phyloP scores from a whole-genome alignment of 331 rosid species.

The Acacia concinna region DNA sequence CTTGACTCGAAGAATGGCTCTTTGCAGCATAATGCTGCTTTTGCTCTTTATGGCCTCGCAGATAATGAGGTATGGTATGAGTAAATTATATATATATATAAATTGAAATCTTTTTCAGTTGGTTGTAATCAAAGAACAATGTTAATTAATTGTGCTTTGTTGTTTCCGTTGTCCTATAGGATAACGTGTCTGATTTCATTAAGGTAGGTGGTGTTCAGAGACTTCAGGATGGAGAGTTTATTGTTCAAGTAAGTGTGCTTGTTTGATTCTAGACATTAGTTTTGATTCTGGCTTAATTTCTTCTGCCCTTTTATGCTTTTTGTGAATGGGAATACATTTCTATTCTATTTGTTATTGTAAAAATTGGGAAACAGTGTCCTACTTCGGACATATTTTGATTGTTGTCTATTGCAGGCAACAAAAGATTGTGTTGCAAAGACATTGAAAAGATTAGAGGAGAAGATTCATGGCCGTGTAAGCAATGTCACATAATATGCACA shows the following conservation, averaged over 20 bases:
- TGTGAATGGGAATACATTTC: conserved; percentile 10
- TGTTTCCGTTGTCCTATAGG: conserved; percentile 57
- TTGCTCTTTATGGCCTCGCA: conserved; percentile 97
- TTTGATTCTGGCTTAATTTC: conserved; percentile 7
- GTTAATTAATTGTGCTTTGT: conserved; percentile 31
- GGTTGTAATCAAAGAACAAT: conserved; percentile 23
- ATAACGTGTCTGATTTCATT: conserved; percentile 91
- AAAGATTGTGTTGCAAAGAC: conserved; percentile 99
- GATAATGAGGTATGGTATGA: conserved; percentile 80
- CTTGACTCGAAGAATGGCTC: conserved; percentile 98
- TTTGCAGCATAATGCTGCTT: conserved; percentile 98
- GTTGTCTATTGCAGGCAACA: conserved; percentile 70
- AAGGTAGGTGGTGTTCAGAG: conserved; percentile 97
- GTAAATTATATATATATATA: conserved; percentile 11
- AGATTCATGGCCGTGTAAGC: conserved; percentile 89
- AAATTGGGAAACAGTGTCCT: neutral
- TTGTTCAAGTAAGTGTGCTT: conserved; percentile 75
- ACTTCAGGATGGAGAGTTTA: conserved; percentile 97
- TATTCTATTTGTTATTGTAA: neutral
- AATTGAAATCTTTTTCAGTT: conserved; percentile 7
- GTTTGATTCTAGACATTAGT: conserved; percentile 6
- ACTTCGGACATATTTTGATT: conserved; percentile 26
- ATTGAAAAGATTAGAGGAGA: conserved; percentile 95
- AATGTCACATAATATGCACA: neutral
- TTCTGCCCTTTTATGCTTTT: conserved; percentile 14